Conservation (phyloP, 495 filamentous ascomycete genomes). For the Hypoxylon rickii region DNA sequence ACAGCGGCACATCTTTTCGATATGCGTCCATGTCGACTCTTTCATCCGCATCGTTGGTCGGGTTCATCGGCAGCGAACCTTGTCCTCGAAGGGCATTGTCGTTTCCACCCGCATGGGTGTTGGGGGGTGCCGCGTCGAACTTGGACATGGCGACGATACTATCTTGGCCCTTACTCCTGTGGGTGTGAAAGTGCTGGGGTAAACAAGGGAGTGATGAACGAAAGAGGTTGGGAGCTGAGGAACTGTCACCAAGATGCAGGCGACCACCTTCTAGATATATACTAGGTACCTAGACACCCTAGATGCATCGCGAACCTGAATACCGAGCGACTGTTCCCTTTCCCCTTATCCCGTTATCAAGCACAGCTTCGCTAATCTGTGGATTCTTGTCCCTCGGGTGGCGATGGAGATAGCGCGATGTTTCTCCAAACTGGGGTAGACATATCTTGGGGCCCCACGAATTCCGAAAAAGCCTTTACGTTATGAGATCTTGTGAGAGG, state of each 20-base stretch:
- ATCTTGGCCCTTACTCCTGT: background rate
- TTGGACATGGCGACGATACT: conserved; percentile 20
- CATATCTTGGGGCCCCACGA: conserved; percentile 18
- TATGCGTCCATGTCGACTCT: conserved; percentile 29
- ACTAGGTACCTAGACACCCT: conserved; percentile 2
- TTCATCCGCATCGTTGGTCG: conserved; percentile 18
- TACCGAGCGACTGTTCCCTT: conserved; percentile 8
- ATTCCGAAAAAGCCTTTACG: conserved; percentile 7
- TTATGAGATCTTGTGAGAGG: conserved; percentile 10
- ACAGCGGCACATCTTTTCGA: conserved; percentile 13
- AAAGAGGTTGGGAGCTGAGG: background rate
- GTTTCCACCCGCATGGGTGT: conserved; percentile 26
- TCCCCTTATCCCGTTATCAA: conserved; percentile 16
- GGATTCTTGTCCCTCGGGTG: conserved; percentile 6
- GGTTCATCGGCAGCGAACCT: conserved; percentile 27
- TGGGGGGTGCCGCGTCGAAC: conserved; percentile 30
- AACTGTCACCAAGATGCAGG: background rate
- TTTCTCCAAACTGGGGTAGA: conserved; percentile 18
- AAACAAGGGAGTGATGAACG: background rate
- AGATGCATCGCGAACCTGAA: conserved; percentile 15
- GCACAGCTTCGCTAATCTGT: conserved; percentile 19
- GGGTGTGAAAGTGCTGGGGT: background rate
- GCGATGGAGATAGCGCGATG: conserved; percentile 11
- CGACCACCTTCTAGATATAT: conserved; percentile 14
- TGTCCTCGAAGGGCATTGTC: conserved; percentile 23